phyloP scores from a whole-genome alignment of 2,329 filamentous ascomycete species.

The Incumbomyces delicatus region DNA sequence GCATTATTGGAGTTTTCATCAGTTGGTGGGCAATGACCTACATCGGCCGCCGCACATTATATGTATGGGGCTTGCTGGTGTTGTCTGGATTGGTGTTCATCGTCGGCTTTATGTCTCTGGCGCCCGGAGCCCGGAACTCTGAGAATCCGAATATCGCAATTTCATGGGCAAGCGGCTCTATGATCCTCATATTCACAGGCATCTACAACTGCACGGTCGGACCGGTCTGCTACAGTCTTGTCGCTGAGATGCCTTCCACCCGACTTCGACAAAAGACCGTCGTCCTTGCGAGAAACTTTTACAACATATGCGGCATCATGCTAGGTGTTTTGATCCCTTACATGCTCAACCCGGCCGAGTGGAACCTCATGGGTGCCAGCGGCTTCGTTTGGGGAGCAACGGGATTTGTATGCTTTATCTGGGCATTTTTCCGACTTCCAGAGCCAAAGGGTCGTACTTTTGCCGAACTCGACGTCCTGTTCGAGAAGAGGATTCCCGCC shows the following conservation, averaged over 20 bases:
- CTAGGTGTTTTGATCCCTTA: constrained; percentile 22
- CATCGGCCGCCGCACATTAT: constrained; percentile 32
- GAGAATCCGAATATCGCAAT: too few relatives aligned
- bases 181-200: constrained; percentile 45
- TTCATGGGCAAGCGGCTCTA: constrained; percentile 33
- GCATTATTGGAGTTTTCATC: constrained; percentile 39
- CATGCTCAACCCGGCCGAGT: constrained; percentile 22
- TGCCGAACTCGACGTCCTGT: constrained; percentile 34
- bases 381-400: constrained; percentile 34
- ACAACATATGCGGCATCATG: constrained; percentile 41
- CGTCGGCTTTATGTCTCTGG: constrained; percentile 21
- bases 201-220: constrained; percentile 46
- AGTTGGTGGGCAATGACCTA: constrained; percentile 37
- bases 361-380: constrained; percentile 30
- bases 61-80: constrained; percentile 25
- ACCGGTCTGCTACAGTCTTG: constrained; percentile 43
- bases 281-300: constrained; percentile 41
- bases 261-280: constrained; percentile 46
- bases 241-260: constrained; percentile 45
- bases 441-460: constrained; percentile 33
- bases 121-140: too few relatives aligned
- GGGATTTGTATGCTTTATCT: constrained; percentile 25
- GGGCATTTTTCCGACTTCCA: constrained; percentile 33
- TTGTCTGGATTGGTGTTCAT: constrained; percentile 22
- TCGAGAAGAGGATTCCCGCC: constrained; percentile 28